phyloP scores from a whole-genome alignment of 1,284 basidiomycete species.

The Somion occarium region DNA sequence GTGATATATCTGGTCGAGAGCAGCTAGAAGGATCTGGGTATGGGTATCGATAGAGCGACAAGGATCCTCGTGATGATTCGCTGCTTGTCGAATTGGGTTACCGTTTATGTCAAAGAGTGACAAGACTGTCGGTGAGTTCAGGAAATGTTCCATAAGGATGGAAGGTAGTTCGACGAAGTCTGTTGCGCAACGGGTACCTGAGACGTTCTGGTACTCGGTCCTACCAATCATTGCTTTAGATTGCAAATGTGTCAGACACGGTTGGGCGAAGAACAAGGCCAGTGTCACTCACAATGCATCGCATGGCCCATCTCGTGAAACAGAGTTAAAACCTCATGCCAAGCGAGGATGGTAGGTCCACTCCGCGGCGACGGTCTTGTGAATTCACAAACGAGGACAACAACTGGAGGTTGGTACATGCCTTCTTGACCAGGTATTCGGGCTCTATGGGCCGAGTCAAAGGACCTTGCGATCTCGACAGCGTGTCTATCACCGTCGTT shows the following conservation, averaged over 20 bases:
- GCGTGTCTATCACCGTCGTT: slow-evolving; percentile 31
- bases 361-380: slow-evolving; percentile 55
- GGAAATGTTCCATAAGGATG: slow-evolving; percentile 98
- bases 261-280: background rate
- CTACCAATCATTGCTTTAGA: slow-evolving; percentile 90
- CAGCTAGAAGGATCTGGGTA: slow-evolving; percentile 87
- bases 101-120: slow-evolving; percentile 64
- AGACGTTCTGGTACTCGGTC: slow-evolving; percentile 97
- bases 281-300: slow-evolving; percentile 82
- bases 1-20: slow-evolving; percentile 90
- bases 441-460: slow-evolving; percentile 57
- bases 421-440: slow-evolving; percentile 57
- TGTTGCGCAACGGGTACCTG: slow-evolving; percentile 97
- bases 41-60: slow-evolving; percentile 84
- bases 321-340: slow-evolving; percentile 93
- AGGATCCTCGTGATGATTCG: slow-evolving; percentile 62
- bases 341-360: slow-evolving; percentile 76
- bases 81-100: slow-evolving; percentile 38
- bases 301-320: slow-evolving; percentile 99
- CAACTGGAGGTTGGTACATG: slow-evolving; percentile 84
- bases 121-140: slow-evolving; percentile 80
- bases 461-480: slow-evolving; percentile 45
- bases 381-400: slow-evolving; percentile 92
- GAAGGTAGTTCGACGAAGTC: slow-evolving; percentile 98
- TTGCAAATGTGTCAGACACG: background rate